phyloP scores from a whole-genome alignment of 2,329 filamentous ascomycete genomes.

The Aspergillus caelatus region DNA sequence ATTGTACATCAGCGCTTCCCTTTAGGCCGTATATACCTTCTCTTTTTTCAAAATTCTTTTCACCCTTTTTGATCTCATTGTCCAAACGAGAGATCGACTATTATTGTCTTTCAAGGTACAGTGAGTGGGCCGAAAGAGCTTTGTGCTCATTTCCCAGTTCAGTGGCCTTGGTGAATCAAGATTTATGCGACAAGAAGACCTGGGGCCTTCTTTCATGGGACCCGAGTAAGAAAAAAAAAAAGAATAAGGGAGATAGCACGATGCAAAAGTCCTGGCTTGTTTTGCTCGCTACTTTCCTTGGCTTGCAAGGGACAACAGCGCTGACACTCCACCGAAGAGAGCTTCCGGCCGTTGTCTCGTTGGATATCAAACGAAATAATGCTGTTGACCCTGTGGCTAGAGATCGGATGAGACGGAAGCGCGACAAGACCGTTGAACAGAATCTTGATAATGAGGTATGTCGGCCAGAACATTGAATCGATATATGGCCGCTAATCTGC shows the following conservation, averaged over 20 bases:
- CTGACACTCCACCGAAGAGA: constrained; percentile 38
- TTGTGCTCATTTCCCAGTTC: neutral
- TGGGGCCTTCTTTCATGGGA: neutral
- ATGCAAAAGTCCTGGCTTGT: constrained; percentile 12
- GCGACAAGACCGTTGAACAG: constrained; percentile 44
- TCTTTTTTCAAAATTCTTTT: neutral
- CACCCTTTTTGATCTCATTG: neutral
- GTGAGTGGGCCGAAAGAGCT: neutral
- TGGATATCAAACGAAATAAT: constrained; percentile 55
- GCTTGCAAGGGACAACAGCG: constrained; percentile 19
- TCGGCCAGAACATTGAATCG: neutral
- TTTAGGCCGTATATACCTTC: neutral
- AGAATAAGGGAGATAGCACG: neutral
- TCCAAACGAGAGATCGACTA: neutral
- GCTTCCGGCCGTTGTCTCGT: constrained; percentile 50
- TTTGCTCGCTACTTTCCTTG: constrained; percentile 20
- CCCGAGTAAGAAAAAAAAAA: no score
- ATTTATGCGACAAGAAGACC: neutral
- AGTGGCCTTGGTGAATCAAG: neutral
- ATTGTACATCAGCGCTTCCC: neutral
- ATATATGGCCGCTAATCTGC: constrained; percentile 2
- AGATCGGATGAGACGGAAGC: constrained; percentile 50
- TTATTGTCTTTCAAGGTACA: neutral
- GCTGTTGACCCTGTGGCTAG: constrained; percentile 49
- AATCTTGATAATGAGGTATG: constrained; percentile 58